A percentile compares a stretch with the other conserved stretches of the same genome.
phyloP scores from a whole-genome alignment of 768 basidiomycete genomes.

The Rhizopogon salebrosus region DNA sequence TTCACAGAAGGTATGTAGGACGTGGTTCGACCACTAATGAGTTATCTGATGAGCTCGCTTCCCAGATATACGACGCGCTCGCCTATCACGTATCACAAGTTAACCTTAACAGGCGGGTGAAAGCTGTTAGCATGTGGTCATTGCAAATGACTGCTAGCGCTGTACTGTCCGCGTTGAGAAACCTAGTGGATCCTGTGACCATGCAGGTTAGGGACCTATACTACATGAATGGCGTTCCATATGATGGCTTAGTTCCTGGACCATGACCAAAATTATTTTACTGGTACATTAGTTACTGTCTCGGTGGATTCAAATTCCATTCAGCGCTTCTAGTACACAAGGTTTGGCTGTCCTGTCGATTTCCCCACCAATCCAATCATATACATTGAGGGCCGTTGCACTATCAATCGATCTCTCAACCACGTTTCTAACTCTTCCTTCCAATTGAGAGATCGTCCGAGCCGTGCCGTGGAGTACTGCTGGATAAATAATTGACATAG shows the following conservation, averaged over 20 bases:
- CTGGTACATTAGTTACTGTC: background rate
- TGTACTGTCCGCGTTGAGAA: conserved; percentile 74
- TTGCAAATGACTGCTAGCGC: conserved; percentile 89
- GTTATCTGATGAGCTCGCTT: background rate
- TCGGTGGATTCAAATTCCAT: background rate
- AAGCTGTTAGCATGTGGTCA: conserved; percentile 91
- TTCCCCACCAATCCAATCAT: too few species aligned
- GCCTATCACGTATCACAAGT: conserved; percentile 92
- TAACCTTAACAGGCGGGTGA: conserved; percentile 85
- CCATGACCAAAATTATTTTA: conserved; percentile 7
- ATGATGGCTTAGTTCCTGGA: conserved; percentile 19
- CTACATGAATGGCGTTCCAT: conserved; percentile 27
- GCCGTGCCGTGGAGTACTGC: too few species aligned
- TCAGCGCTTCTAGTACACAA: background rate
- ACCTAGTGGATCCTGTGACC: conserved; percentile 63
- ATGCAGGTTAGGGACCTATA: conserved; percentile 24
- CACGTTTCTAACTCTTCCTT: too few species aligned
- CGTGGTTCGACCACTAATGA: background rate
- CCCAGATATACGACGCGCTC: conserved; percentile 81
- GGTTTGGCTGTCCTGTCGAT: too few species aligned
- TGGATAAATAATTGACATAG: too few species aligned
- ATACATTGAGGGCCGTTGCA: too few species aligned
- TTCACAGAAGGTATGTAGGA: conserved; percentile 61
- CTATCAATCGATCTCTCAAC: too few species aligned
- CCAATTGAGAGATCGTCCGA: too few species aligned